A percentile compares a stretch with the other conserved stretches of the same genome.
phyloP scores from a whole-genome alignment of 2,329 filamentous ascomycete genomes.

The Colletotrichum caudatum region DNA sequence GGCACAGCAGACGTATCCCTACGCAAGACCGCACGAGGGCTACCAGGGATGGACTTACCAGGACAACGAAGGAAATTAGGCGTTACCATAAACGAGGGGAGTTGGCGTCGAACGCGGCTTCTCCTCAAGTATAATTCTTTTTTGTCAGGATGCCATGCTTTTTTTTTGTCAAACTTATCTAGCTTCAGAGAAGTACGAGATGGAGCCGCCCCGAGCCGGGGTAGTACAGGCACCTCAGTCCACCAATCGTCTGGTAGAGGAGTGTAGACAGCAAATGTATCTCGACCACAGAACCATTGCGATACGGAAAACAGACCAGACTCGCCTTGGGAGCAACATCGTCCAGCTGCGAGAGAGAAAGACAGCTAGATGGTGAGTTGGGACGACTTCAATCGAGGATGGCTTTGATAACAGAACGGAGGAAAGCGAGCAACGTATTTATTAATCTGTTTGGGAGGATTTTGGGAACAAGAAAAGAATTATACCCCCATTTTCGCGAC shows the following conservation, averaged over 20 bases:
- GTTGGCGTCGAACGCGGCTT: neutral
- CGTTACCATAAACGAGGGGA: neutral
- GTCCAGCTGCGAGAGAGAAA: conserved; percentile 5
- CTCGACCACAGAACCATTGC: neutral
- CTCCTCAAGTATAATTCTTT: too few species aligned
- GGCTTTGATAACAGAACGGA: neutral
- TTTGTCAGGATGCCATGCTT: neutral
- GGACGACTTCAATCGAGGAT: neutral
- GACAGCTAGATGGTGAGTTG: neutral
- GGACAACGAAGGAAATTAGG: conserved; percentile 36
- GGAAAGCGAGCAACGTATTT: neutral
- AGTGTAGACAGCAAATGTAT: neutral
- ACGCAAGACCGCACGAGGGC: conserved; percentile 52
- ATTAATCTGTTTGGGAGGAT: neutral
- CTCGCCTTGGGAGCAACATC: conserved; percentile 16
- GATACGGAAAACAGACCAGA: conserved; percentile 17
- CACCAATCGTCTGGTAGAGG: neutral
- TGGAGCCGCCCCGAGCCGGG: neutral
- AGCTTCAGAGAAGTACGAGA: neutral
- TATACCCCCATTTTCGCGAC: neutral
- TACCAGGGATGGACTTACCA: conserved; percentile 56
- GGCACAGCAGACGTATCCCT: conserved; percentile 58
- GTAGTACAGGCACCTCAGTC: neutral
- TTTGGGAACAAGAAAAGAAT: neutral
- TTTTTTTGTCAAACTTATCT: neutral